phyloP scores from a whole-genome alignment of 140 eudicot genomes.

The Senecio squalidus region DNA sequence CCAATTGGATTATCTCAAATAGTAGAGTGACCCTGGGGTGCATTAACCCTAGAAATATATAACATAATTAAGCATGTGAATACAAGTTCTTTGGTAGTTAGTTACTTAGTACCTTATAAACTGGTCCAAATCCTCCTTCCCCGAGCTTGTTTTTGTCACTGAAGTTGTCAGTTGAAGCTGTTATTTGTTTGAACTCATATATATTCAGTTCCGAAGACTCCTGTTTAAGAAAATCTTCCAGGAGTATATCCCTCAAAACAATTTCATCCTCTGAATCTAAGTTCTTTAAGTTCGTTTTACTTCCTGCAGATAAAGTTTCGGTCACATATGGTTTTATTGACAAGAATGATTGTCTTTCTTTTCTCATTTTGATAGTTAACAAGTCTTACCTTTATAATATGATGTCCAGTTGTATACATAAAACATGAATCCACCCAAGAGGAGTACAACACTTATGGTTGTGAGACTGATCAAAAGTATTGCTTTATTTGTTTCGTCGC shows the following conservation, averaged over 20 bases:
- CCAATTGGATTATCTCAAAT: no score
- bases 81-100: not conserved
- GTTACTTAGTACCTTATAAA: slow-evolving; percentile 34
- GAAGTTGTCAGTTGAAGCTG: slow-evolving; percentile 24
- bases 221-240: slow-evolving; percentile 2
- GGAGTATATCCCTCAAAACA: slow-evolving; percentile 1
- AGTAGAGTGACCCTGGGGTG: no score
- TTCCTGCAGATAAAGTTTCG: not conserved
- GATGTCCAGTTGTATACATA: slow-evolving; percentile 2
- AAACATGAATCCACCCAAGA: slow-evolving; percentile 17
- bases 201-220: slow-evolving; percentile 19
- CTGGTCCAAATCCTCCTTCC: slow-evolving; percentile 33
- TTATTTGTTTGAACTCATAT: slow-evolving; percentile 18
- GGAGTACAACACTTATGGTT: slow-evolving; percentile 3
- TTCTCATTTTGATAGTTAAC: no score
- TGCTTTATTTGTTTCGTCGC: not conserved
- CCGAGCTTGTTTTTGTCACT: slow-evolving; percentile 27
- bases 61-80: not conserved
- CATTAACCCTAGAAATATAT: no score
- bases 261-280: not conserved
- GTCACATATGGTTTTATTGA: not conserved
- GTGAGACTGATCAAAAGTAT: slow-evolving; percentile 12
- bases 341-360: not conserved
- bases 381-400: slow-evolving; percentile 18
- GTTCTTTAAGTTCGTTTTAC: not conserved